phyloP scores from a whole-genome alignment of 495 filamentous ascomycete genomes.

The Lentithecium fluviatile region DNA sequence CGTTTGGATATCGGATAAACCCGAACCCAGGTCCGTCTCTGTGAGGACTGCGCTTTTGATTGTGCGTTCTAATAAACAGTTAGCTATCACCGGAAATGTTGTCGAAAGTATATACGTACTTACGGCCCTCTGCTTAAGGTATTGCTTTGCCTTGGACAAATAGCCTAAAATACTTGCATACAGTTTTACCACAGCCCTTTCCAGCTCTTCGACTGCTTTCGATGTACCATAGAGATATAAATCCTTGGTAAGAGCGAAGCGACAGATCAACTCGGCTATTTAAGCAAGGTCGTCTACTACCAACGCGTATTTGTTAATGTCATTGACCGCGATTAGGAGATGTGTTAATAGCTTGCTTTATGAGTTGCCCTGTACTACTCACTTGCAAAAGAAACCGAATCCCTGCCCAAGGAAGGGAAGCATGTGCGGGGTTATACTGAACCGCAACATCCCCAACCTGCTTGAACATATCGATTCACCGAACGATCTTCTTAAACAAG shows the following conservation, averaged over 20 bases:
- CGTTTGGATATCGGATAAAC: constrained; percentile 9
- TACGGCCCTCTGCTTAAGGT: constrained; percentile 20
- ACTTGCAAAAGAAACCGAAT: constrained; percentile 47
- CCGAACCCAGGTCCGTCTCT: constrained; percentile 10
- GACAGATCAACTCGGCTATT: constrained; percentile 35
- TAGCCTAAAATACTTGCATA: constrained; percentile 18
- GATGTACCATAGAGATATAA: constrained; percentile 34
- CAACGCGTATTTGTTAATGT: constrained; percentile 25
- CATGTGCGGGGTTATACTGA: constrained; percentile 47
- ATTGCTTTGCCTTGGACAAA: constrained; percentile 24
- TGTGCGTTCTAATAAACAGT: background rate
- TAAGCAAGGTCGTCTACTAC: constrained; percentile 38
- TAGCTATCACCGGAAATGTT: background rate
- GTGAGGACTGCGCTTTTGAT: constrained; percentile 10
- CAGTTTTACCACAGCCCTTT: constrained; percentile 22
- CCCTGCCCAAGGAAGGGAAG: constrained; percentile 49
- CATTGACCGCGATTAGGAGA: constrained; percentile 32
- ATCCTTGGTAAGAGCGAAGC: constrained; percentile 36
- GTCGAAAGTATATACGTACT: constrained; percentile 15
- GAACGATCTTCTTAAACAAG: constrained; percentile 42
- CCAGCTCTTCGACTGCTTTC: constrained; percentile 7
- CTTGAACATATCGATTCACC: constrained; percentile 46
- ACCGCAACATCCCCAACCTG: constrained; percentile 43
- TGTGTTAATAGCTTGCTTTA: background rate
- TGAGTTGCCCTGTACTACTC: constrained; percentile 3